Evolutionary conservation across 2,329 filamentous ascomycete genomes (phyloP).

Genomic region (Sclerotinia spermophila): DNA sequence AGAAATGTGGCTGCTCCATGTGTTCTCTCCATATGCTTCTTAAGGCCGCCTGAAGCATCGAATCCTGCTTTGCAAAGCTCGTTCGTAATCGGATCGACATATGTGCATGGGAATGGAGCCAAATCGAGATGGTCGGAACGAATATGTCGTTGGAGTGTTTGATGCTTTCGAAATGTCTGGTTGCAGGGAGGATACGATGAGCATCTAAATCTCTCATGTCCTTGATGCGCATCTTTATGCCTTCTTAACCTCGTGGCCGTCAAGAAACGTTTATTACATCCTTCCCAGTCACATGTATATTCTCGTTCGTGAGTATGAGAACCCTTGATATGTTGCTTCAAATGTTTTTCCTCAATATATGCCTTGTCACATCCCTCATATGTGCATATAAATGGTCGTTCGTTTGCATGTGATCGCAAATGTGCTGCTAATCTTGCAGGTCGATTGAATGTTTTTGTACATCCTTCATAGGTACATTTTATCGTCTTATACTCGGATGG

Average conservation of each 20-base stretch:
- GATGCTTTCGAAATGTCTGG: conserved; percentile 80
- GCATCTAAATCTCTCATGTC: conserved; percentile 72
- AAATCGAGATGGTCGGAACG: conserved; percentile 69
- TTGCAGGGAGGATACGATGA: conserved; percentile 66
- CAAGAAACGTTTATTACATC: conserved; percentile 76
- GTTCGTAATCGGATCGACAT: conserved; percentile 50
- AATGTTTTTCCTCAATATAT: conserved; percentile 82
- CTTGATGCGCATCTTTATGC: conserved; percentile 75
- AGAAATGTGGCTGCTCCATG: conserved; percentile 67
- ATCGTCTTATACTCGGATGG: conserved; percentile 75
- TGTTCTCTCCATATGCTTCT: conserved; percentile 64
- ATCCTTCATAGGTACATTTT: conserved; percentile 68
- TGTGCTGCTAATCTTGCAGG: conserved; percentile 78
- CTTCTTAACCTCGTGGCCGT: conserved; percentile 74
- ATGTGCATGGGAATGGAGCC: conserved; percentile 67
- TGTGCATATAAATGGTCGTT: conserved; percentile 72
- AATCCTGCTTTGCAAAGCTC: conserved; percentile 65
- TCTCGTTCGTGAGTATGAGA: conserved; percentile 69
- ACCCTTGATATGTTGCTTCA: conserved; percentile 80
- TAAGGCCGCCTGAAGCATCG: conserved; percentile 67
- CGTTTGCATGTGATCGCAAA: conserved; percentile 78
- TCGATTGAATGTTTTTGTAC: conserved; percentile 81
- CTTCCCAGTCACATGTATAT: conserved; percentile 66
- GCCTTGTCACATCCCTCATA: conserved; percentile 72
- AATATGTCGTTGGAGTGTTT: conserved; percentile 80